Base-by-base conservation (phyloP, 2,329 filamentous ascomycete species). In the Tolypocladium amazonense region DNA sequence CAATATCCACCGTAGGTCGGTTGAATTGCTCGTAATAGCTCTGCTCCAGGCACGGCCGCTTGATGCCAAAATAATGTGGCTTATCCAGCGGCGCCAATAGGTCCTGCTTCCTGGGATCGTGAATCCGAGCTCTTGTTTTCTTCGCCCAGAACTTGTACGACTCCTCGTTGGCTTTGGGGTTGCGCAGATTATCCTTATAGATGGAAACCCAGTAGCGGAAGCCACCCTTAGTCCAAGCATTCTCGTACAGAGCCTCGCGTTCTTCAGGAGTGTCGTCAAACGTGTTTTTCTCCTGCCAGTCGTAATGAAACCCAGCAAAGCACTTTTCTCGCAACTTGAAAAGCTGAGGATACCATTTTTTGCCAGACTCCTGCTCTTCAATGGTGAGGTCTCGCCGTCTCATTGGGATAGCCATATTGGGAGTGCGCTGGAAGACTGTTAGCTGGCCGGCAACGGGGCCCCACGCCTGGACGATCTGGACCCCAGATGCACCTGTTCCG, bases 341-440 rank as follows among this genome's bases (percentile, higher is more conserved):
- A 2, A 88, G 72, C 57, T 79, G 72, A 0, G 72, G 75, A 56
- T 83, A 83, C 41, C 68, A 71, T 9, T 62, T 64, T 64, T 81
- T 81, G 27, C 65, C 67, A 2, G 66, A 66, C 30, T 81, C 72
- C 65, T 87, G 70, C 5, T 70, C 70, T 4, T 68, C 65, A 1
- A 56, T 58, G 0, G 65, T 64, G 35, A 86, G 72, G 0, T 72
- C 47, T 2, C 74, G 71, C 60, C 80, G 77, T 2, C 78, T 75
- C 83, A 89, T 87, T 0, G 85, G 85, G 0, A 88, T 65, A 0
- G 83, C 83, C 8, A 87, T 73, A 61, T 88, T 89, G 0, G 87
- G 86, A 1, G 85, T 88, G 14, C 87, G 79, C 65, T 88, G 85
- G 69, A 88, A 88, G 41, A 89, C 82, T 3, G 72, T 78, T 30